phyloP scores from a whole-genome alignment of 2,329 filamentous ascomycete genomes.

The Chrysosporium queenslandicum region DNA sequence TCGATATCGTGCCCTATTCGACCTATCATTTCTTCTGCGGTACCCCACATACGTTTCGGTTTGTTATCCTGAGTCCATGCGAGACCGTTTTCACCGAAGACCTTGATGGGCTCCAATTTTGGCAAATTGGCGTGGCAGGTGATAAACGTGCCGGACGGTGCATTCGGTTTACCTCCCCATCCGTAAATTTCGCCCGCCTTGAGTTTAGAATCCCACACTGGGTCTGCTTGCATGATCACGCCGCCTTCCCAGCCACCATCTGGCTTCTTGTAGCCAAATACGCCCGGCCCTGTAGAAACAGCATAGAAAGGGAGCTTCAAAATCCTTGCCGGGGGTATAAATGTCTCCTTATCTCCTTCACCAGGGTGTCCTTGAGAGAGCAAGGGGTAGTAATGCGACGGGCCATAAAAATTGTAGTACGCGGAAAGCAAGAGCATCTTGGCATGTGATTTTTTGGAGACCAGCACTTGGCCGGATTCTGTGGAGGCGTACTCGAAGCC shows the following conservation, averaged over 20 bases:
- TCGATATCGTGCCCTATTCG: constrained; percentile 35
- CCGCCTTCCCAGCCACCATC: constrained; percentile 16
- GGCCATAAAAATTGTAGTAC: constrained; percentile 49
- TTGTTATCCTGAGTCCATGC: constrained; percentile 30
- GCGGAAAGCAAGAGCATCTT: constrained; percentile 41
- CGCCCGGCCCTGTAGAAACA: constrained; percentile 17
- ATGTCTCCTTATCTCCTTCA: constrained; percentile 20
- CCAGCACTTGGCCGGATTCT: constrained; percentile 42
- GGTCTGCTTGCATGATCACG: constrained; percentile 24
- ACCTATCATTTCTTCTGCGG: constrained; percentile 26
- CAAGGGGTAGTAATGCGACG: constrained; percentile 42
- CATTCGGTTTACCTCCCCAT: constrained; percentile 18
- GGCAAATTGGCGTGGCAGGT: constrained; percentile 32
- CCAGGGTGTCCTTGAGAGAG: constrained; percentile 27
- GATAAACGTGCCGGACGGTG: constrained; percentile 28
- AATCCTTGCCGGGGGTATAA: constrained; percentile 14
- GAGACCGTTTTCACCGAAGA: constrained; percentile 32
- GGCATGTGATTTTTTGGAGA: constrained; percentile 41
- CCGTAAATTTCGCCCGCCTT: constrained; percentile 15
- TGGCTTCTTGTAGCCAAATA: constrained; percentile 15
- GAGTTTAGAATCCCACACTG: constrained; percentile 28
- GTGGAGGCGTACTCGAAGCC: constrained; percentile 34
- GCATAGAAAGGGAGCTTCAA: constrained; percentile 17
- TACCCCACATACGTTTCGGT: constrained; percentile 31
- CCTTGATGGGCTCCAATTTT: constrained; percentile 33